Evolutionary conservation across 2,329 filamentous ascomycete genomes (phyloP), one percentile per base, ranked within the genome.

Genomic region (Arthrinium puccinioides): DNA sequence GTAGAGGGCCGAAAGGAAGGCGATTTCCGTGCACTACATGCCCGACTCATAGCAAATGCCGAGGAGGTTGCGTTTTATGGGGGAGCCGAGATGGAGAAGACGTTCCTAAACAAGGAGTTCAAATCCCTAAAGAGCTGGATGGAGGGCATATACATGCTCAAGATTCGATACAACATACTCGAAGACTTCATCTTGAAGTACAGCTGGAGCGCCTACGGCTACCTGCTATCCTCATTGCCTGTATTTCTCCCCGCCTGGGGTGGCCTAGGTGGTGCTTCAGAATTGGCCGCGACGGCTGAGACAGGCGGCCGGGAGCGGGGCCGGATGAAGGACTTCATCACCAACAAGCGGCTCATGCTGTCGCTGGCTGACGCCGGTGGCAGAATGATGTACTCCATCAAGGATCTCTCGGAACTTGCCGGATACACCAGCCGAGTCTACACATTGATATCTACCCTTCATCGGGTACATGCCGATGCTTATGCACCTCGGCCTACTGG

Each of bases 321-420:
- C 39, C 86, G 94, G 27, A 98, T 97, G 87, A 92, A 94, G 65
- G 87, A 94, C 23, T 98, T 98, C 63, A 96, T 98, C 62, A 98
- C 92, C 10, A 98, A 98, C 66, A 97, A 98, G 62, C 81, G 92
- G 5, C 80, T 98, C 26, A 97, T 98, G 92, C 75, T 98, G 21
- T 97, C 90, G 13, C 75, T 98, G 25, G 92, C 92, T 9, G 92
- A 98, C 61, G 92, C 92, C 2, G 92, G 92, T 41, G 90, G 90
- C 19, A 78, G 92, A 32, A 96, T 98, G 87, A 98, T 98, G 92
- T 98, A 98, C 68, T 92, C 86, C 44, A 94, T 98, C 69, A 98
- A 98, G 63, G 94, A 98, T 55, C 76, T 98, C 24, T 89, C 89
- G 2, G 92, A 98, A 58, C 71, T 98, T 23, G 92, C 92, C 5